A percentile compares a stretch with the other conserved stretches of the same genome.
Conservation (phyloP, 2,329 filamentous ascomycete genomes). For the Scytalidium lignicola region DNA sequence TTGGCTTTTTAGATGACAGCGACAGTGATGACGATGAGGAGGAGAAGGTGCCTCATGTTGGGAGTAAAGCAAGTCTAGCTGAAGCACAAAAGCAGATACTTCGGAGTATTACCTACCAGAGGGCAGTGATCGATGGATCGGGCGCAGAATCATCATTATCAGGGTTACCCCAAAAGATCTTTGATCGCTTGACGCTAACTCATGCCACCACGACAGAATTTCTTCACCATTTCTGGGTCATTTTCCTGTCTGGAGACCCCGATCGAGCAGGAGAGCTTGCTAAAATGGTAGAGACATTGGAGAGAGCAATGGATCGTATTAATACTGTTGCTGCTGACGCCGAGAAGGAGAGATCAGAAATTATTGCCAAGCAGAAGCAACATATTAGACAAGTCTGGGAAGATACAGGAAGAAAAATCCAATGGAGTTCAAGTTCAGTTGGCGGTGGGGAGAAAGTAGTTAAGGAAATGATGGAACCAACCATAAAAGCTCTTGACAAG, state of each 20-base stretch:
- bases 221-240: constrained; percentile 93
- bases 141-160: constrained; percentile 21
- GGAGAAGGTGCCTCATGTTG: constrained; percentile 53
- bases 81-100: constrained; percentile 63
- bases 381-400: constrained; percentile 67
- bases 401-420: constrained; percentile 67
- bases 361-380: constrained; percentile 61
- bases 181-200: constrained; percentile 64
- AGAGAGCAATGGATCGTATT: constrained; percentile 72
- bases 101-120: constrained; percentile 56
- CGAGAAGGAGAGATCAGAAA: constrained; percentile 64
- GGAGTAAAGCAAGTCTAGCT: constrained; percentile 61
- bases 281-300: constrained; percentile 76
- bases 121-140: constrained; percentile 51
- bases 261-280: constrained; percentile 75
- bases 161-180: constrained; percentile 44
- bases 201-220: constrained; percentile 95
- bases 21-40: constrained; percentile 60
- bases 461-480: constrained; percentile 69
- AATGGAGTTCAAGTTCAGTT: constrained; percentile 62
- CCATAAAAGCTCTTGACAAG: constrained; percentile 62
- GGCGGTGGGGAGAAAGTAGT: constrained; percentile 74
- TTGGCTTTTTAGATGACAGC: constrained; percentile 66
- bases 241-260: constrained; percentile 83
- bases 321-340: constrained; percentile 75